Conservation (phyloP, 805 yeast genomes). For the Saccharomycopsis sp. region DNA sequence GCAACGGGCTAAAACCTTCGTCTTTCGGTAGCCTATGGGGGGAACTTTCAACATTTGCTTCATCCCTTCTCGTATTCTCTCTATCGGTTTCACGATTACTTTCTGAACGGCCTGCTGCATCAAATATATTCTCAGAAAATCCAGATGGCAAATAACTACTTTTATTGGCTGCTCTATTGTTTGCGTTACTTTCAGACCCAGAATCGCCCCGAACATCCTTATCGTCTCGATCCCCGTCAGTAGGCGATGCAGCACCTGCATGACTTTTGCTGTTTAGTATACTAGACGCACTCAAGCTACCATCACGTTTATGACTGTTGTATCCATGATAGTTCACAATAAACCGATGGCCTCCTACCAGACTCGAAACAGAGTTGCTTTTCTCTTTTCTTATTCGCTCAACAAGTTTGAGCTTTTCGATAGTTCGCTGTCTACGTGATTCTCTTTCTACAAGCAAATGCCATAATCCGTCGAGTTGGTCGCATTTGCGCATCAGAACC, state of each 20-base stretch:
- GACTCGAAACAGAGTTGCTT: constrained; percentile 9
- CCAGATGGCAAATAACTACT: too few relatives aligned
- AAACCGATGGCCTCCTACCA: constrained; percentile 11
- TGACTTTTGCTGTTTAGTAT: not conserved
- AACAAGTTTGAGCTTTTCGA: constrained; percentile 14
- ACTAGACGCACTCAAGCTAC: not conserved
- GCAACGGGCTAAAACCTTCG: not conserved
- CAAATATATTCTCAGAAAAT: too few relatives aligned
- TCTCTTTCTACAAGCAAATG: constrained; percentile 26
- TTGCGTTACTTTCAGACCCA: too few relatives aligned
- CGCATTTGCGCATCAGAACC: constrained; percentile 54
- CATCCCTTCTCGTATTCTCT: too few relatives aligned
- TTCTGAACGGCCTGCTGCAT: too few relatives aligned
- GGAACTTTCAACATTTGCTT: too few relatives aligned
- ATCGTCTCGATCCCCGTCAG: too few relatives aligned
- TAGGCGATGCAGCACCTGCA: too few relatives aligned
- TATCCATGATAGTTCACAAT: not conserved
- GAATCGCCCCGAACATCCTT: too few relatives aligned
- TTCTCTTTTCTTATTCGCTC: constrained; percentile 10
- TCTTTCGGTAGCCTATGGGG: too few relatives aligned
- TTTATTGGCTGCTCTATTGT: too few relatives aligned
- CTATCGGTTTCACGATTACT: too few relatives aligned
- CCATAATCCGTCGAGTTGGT: constrained; percentile 33
- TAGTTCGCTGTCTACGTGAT: constrained; percentile 27
- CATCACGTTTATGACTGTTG: not conserved